Conservation (phyloP, 352 stramenopile genomes). For the Phytophthora idaei region DNA sequence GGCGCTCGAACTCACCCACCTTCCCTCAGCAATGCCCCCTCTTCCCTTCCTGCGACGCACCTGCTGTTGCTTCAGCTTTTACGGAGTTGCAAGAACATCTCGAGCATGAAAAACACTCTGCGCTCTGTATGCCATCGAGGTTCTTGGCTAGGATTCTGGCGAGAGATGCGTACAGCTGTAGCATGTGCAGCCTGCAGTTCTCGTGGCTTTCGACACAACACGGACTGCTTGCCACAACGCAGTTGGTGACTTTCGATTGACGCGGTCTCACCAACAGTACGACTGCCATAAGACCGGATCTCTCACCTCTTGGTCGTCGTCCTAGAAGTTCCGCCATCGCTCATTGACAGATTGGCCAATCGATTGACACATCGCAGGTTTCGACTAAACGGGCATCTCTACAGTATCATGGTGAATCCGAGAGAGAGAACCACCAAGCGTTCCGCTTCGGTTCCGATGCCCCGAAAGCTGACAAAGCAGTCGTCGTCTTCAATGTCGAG, state of each 20-base stretch:
- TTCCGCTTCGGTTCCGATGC: constrained; percentile 20
- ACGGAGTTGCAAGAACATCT: constrained; percentile 31
- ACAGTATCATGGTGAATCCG: constrained; percentile 19
- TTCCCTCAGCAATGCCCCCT: constrained; percentile 18
- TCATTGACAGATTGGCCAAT: constrained; percentile 28
- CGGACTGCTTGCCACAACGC: constrained; percentile 15
- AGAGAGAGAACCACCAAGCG: constrained; percentile 18
- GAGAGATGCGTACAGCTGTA: constrained; percentile 26
- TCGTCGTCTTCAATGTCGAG: constrained; percentile 26
- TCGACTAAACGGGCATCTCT: constrained; percentile 12
- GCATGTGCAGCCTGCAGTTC: constrained; percentile 34
- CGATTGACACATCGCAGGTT: constrained; percentile 19
- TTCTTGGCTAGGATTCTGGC: constrained; percentile 28
- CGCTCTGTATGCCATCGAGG: constrained; percentile 11
- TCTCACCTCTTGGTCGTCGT: constrained; percentile 6
- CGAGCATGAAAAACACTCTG: constrained; percentile 18
- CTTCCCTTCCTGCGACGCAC: constrained; percentile 31
- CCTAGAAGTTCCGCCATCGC: constrained; percentile 18
- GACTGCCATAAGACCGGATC: constrained; percentile 7
- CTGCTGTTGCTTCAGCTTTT: constrained; percentile 39
- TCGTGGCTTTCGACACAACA: constrained; percentile 18
- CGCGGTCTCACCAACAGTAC: constrained; percentile 18
- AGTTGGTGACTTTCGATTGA: constrained; percentile 22
- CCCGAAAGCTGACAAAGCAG: constrained; percentile 13
- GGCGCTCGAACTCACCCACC: constrained; percentile 7